phyloP scores from a whole-genome alignment of 1,284 basidiomycete genomes.

The Schizopora paradoxa region DNA sequence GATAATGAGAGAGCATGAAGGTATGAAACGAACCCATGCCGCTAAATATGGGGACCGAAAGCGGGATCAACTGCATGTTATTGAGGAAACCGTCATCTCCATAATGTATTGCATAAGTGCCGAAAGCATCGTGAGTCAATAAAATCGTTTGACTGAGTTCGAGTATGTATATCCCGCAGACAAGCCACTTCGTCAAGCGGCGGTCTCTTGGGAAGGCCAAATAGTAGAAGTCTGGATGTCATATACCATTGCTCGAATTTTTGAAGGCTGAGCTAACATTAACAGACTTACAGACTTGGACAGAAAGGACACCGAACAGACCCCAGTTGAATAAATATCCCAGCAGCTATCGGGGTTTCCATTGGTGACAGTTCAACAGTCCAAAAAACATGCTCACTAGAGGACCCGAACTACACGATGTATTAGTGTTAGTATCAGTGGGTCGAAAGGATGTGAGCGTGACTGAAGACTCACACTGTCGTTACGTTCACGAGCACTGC shows the following conservation, averaged over 20 bases:
- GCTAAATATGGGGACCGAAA: not conserved
- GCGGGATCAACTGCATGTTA: not conserved
- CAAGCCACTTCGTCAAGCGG: constrained; percentile 18
- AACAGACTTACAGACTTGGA: constrained; percentile 4
- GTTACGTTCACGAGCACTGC: too few species aligned
- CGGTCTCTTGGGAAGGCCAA: constrained; percentile 24
- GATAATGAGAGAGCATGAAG: not conserved
- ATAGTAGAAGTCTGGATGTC: constrained; percentile 24
- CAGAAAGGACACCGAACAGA: not conserved
- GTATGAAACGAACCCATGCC: not conserved
- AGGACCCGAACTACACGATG: too few species aligned
- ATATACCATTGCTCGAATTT: not conserved
- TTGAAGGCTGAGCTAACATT: not conserved
- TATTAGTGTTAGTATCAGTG: too few species aligned
- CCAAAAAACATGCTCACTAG: too few species aligned
- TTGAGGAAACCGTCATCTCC: constrained; percentile 17
- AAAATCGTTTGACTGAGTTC: constrained; percentile 24
- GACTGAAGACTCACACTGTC: too few species aligned
- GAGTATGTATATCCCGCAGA: constrained; percentile 22
- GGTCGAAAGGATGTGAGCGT: too few species aligned
- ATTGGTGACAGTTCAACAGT: too few species aligned
- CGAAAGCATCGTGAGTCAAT: constrained; percentile 23
- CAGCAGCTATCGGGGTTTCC: too few species aligned
- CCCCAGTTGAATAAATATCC: constrained; percentile 8
- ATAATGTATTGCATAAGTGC: constrained; percentile 24